A percentile compares a stretch with the other conserved stretches of the same genome.
Evolutionary conservation across 1,284 basidiomycete species (phyloP).

Genomic region (Pseudozyma hubeiensis): DNA sequence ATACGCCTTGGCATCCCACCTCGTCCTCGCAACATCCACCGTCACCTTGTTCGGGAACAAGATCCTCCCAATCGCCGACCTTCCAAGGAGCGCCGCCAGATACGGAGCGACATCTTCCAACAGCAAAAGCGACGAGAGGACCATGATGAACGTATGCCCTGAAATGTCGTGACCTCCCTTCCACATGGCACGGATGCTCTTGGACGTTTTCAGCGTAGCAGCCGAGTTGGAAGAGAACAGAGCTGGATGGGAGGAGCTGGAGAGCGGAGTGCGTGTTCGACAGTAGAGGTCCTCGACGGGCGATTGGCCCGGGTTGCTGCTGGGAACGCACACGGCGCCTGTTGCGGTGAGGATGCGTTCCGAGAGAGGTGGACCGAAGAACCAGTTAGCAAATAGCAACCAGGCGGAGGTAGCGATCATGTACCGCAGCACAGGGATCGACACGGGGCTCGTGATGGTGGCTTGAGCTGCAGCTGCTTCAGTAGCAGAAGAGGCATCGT

Average conservation of each 20-base stretch:
- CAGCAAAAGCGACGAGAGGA: constrained; percentile 83
- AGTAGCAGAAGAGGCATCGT: background rate
- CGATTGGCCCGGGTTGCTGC: constrained; percentile 5
- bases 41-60: constrained; percentile 4
- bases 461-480: constrained; percentile 4
- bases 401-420: constrained; percentile 23
- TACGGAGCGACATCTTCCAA: constrained; percentile 77
- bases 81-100: constrained; percentile 26
- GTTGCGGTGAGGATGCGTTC: constrained; percentile 80
- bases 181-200: constrained; percentile 67
- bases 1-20: constrained; percentile 20
- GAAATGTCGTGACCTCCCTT: constrained; percentile 91
- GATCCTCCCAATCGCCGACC: background rate
- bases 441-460: constrained; percentile 34
- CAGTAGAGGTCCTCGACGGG: constrained; percentile 54
- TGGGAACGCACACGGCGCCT: constrained; percentile 81
- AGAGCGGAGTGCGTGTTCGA: constrained; percentile 39
- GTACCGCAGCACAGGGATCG: constrained; percentile 46
- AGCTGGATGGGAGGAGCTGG: constrained; percentile 28
- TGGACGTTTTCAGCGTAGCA: background rate
- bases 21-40: background rate
- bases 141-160: constrained; percentile 91
- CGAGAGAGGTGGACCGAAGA: constrained; percentile 87
- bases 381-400: constrained; percentile 77
- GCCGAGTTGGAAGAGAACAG: constrained; percentile 19